phyloP scores from a whole-genome alignment of 441 rosid species.

The Brassica balearica region DNA sequence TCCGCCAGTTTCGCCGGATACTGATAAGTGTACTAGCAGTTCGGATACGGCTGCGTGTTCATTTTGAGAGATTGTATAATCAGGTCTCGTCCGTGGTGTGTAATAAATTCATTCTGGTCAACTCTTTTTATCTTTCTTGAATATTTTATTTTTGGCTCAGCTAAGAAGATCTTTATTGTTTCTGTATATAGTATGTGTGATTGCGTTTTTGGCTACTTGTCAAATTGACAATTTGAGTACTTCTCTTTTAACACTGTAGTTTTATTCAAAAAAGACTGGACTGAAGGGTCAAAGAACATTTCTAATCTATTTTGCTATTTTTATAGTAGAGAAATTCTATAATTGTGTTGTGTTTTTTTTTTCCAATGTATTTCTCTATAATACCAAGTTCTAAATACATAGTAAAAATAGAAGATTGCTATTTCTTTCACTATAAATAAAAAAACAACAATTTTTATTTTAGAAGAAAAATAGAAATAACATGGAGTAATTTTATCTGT shows the following conservation, averaged over 20 bases:
- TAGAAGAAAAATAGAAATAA: too few species aligned
- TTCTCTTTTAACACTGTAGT: not conserved
- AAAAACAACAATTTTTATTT: too few species aligned
- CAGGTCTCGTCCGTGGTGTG: not conserved
- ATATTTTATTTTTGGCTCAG: not conserved
- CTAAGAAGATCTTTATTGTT: not conserved
- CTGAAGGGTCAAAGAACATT: too few species aligned
- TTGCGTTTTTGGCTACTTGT: not conserved
- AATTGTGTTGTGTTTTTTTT: too few species aligned
- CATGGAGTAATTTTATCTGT: too few species aligned
- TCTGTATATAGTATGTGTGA: not conserved
- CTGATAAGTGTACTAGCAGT: slow-evolving; percentile 65
- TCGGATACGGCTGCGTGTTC: slow-evolving; percentile 41
- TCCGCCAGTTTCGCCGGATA: slow-evolving; percentile 65
- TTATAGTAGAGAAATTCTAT: too few species aligned
- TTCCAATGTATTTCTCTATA: too few species aligned
- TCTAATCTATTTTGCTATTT: too few species aligned
- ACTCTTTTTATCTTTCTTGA: not conserved
- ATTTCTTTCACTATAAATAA: too few species aligned
- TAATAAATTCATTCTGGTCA: not conserved
- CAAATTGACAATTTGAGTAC: slow-evolving; percentile 6
- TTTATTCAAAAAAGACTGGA: not conserved
- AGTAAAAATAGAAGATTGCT: too few species aligned
- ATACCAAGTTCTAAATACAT: too few species aligned
- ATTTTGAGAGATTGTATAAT: slow-evolving; percentile 13